Evolutionary conservation across 2,329 filamentous ascomycete genomes (phyloP).

Genomic region (Hypoxylon sp.): DNA sequence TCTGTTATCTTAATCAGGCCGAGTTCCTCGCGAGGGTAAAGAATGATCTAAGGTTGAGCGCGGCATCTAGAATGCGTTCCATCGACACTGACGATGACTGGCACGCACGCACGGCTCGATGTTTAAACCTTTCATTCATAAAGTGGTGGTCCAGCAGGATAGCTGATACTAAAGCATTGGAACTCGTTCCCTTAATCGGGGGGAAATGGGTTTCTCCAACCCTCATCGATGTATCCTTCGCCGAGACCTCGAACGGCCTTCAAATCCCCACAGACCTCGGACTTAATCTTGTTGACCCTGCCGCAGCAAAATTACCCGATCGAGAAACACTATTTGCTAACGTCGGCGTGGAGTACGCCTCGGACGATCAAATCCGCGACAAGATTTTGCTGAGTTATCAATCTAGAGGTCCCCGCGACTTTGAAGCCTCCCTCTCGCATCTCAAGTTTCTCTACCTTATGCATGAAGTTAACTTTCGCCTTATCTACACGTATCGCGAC

Average conservation of each 20-base stretch:
- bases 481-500: background rate
- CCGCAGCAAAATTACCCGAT: background rate
- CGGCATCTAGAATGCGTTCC: conserved; percentile 7
- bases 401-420: background rate
- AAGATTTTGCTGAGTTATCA: background rate
- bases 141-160: background rate
- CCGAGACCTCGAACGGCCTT: background rate
- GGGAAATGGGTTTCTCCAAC: conserved; percentile 5
- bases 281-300: conserved; percentile 6
- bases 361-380: background rate
- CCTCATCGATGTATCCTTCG: background rate
- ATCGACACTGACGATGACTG: conserved; percentile 6
- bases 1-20: background rate
- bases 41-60: conserved; percentile 20
- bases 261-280: conserved; percentile 20
- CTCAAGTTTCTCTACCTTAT: conserved; percentile 26
- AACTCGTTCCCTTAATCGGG: conserved; percentile 12
- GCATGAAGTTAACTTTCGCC: background rate
- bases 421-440: conserved; percentile 13
- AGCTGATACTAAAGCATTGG: background rate
- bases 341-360: background rate
- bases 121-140: background rate
- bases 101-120: conserved; percentile 9
- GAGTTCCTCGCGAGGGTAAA: conserved; percentile 25
- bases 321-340: conserved; percentile 5